These are phyloP conservation scores for Ceriops zippeliana DNA, from an alignment of 345 rosid genomes.

Conservation along the genomic window DNA sequence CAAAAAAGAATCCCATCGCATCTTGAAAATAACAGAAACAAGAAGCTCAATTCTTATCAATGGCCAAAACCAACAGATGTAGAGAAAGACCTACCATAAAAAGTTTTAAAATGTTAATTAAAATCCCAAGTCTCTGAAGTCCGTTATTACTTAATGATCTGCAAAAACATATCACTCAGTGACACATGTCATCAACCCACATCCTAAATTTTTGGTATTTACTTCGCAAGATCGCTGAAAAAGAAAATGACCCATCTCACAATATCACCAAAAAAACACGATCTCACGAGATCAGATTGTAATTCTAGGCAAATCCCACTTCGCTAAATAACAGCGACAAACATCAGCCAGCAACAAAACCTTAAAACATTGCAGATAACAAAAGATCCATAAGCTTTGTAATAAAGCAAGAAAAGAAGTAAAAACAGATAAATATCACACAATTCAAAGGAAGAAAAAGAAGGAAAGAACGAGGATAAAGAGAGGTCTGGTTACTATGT, in stretches of 20 bases:
- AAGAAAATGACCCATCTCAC: slow-evolving; percentile 3
- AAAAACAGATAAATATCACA: neutral
- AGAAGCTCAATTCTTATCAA: too few species aligned
- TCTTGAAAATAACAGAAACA: too few species aligned
- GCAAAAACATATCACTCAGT: neutral
- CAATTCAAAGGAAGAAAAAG: neutral
- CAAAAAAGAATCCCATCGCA: too few species aligned
- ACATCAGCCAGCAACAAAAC: neutral
- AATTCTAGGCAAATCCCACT: neutral
- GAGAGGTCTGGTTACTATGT: neutral
- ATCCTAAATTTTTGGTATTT: neutral
- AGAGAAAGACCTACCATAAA: too few species aligned
- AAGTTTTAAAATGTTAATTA: too few species aligned
- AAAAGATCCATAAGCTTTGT: neutral
- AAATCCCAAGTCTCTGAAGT: too few species aligned
- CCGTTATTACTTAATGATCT: neutral
- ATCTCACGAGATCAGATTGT: slow-evolving; percentile 9
- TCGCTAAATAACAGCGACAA: too few species aligned
- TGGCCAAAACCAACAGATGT: too few species aligned
- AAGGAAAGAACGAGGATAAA: neutral
- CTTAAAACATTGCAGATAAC: neutral
- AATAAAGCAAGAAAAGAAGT: neutral
- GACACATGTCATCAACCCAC: neutral
- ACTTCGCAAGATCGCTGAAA: neutral
- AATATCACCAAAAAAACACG: slow-evolving; percentile 3